These are phyloP conservation scores for Scorias spongiosa DNA, from an alignment of 2,329 filamentous ascomycete genomes.

Conservation along the genomic window DNA sequence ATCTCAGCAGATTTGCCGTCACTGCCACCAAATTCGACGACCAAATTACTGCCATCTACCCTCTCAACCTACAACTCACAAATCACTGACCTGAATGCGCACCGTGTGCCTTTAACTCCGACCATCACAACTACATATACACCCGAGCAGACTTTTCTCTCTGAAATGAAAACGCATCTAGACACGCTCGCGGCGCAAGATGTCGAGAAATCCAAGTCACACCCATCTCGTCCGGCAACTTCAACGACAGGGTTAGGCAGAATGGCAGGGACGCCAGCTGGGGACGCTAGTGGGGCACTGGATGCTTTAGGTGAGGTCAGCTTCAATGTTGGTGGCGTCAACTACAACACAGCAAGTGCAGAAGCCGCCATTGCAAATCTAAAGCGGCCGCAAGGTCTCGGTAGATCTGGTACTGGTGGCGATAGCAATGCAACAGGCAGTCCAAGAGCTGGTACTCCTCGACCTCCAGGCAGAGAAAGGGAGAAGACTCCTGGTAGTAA, in stretches of 20 bases:
- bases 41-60: slow-evolving; percentile 7
- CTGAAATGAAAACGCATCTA: slow-evolving; percentile 40
- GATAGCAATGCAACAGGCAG: neutral
- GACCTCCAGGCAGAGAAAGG: slow-evolving; percentile 8
- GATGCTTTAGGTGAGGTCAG: slow-evolving; percentile 18
- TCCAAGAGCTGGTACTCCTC: slow-evolving; percentile 6
- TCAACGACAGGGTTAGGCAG: slow-evolving; percentile 8
- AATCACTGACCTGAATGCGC: slow-evolving; percentile 19
- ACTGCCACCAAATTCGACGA: neutral
- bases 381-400: slow-evolving; percentile 9
- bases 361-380: slow-evolving; percentile 20
- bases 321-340: slow-evolving; percentile 96
- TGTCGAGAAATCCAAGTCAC: slow-evolving; percentile 23
- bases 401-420: neutral
- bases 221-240: slow-evolving; percentile 5
- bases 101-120: slow-evolving; percentile 13
- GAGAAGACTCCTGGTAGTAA: slow-evolving; percentile 3
- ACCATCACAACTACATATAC: slow-evolving; percentile 20
- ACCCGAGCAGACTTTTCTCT: slow-evolving; percentile 19
- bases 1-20: neutral
- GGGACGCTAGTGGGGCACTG: slow-evolving; percentile 21
- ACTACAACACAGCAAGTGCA: slow-evolving; percentile 29
- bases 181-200: slow-evolving; percentile 59
- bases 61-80: slow-evolving; percentile 15
- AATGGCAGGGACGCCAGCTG: slow-evolving; percentile 16